Conservation (phyloP, 148 eudicot genomes). For the Simmondsia chinensis region DNA sequence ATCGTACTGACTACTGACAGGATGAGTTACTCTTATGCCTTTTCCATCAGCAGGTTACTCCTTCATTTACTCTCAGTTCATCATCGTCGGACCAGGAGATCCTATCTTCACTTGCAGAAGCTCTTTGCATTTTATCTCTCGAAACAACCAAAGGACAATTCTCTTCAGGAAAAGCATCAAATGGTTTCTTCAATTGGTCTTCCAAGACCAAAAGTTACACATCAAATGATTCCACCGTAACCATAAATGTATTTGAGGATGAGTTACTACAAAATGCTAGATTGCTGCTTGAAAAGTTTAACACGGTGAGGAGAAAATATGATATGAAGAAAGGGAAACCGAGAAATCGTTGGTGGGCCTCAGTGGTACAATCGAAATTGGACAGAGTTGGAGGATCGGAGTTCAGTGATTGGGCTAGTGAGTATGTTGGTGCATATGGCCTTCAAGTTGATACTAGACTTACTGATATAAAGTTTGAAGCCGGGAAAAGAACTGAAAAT, state of each 20-base stretch:
- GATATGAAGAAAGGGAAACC: conserved; percentile 18
- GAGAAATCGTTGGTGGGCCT: conserved; percentile 36
- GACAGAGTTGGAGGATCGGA: conserved; percentile 83
- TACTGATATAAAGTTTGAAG: conserved; percentile 46
- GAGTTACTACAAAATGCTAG: conserved; percentile 55
- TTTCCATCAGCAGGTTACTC: conserved; percentile 83
- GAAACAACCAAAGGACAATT: conserved; percentile 49
- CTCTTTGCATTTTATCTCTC: conserved; percentile 51
- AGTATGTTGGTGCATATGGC: conserved; percentile 62
- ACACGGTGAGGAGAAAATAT: conserved; percentile 25
- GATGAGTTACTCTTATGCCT: conserved; percentile 64
- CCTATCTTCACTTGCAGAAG: conserved; percentile 74
- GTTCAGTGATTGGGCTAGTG: conserved; percentile 62
- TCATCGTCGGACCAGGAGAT: conserved; percentile 50
- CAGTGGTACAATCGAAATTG: conserved; percentile 38
- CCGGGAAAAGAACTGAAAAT: conserved; percentile 49
- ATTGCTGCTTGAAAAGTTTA: conserved; percentile 47
- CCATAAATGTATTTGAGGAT: conserved; percentile 46
- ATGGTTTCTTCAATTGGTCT: conserved; percentile 34
- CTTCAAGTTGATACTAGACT: conserved; percentile 54
- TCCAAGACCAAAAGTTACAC: conserved; percentile 35
- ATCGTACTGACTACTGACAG: conserved; percentile 54
- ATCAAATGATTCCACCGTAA: conserved; percentile 57
- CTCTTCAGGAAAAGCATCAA: conserved; percentile 22
- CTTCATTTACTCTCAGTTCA: conserved; percentile 57